A percentile compares a stretch with the other conserved stretches of the same genome.
These are phyloP conservation scores for Daedaleopsis nitida DNA, from an alignment of 768 basidiomycete species.

Conservation along the genomic window DNA sequence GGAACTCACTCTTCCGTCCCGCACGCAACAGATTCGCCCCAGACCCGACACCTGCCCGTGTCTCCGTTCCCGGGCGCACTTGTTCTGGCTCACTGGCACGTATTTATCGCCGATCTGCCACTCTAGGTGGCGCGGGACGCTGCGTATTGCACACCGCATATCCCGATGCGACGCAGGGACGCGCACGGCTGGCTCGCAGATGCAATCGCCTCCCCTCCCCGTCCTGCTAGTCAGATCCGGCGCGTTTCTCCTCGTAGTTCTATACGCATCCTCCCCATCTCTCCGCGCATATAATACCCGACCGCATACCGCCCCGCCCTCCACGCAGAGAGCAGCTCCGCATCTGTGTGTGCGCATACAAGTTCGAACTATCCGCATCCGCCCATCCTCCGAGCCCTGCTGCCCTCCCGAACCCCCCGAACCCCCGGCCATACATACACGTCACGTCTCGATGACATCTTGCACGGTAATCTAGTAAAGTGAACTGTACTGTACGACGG, in stretches of 20 bases:
- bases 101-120: constrained; percentile 22
- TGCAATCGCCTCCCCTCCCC: constrained; percentile 13
- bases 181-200: constrained; percentile 20
- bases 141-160: constrained; percentile 12
- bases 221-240: constrained; percentile 21
- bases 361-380: too few species aligned
- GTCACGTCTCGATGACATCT: too few species aligned
- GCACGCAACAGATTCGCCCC: constrained; percentile 8
- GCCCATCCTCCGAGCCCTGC: too few species aligned
- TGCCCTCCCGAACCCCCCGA: too few species aligned
- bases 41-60: constrained; percentile 1
- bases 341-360: too few species aligned
- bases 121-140: constrained; percentile 5
- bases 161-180: constrained; percentile 21
- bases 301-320: not conserved
- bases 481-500: too few species aligned
- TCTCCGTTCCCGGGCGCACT: not conserved
- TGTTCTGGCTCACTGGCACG: not conserved
- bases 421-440: too few species aligned
- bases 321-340: too few species aligned
- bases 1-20: not conserved
- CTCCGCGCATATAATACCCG: not conserved
- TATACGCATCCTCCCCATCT: not conserved
- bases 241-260: constrained; percentile 1
- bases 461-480: too few species aligned